These are phyloP conservation scores for Plasmodium sp. DNA, from an alignment of 169 alveolate genomes.

Conservation along the genomic window DNA sequence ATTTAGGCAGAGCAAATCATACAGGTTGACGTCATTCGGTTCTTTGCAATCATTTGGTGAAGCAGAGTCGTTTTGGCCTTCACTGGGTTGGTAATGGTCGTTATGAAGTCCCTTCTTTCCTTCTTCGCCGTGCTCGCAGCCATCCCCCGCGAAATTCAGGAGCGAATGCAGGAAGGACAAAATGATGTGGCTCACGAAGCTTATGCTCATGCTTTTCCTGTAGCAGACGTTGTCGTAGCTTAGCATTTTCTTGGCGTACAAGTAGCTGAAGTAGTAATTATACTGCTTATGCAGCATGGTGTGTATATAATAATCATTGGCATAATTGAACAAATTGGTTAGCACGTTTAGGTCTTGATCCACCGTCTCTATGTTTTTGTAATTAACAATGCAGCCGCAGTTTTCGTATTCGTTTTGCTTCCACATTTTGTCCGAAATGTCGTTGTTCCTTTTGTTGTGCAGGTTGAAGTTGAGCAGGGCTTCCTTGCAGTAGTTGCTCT, in stretches of 20 bases:
- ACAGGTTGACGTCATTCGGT: slow-evolving; percentile 12
- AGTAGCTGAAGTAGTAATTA: slow-evolving; percentile 70
- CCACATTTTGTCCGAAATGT: slow-evolving; percentile 6
- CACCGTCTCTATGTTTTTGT: slow-evolving; percentile 55
- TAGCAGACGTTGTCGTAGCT: slow-evolving; percentile 73
- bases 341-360: slow-evolving; percentile 20
- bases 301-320: slow-evolving; percentile 75
- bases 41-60: neutral
- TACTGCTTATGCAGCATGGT: slow-evolving; percentile 70
- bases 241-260: slow-evolving; percentile 72
- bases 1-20: slow-evolving; percentile 54
- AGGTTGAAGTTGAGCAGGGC: slow-evolving; percentile 53
- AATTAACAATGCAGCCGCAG: slow-evolving; percentile 72
- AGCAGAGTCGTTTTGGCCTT: neutral
- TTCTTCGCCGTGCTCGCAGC: neutral
- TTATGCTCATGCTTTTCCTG: slow-evolving; percentile 74
- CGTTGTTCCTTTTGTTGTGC: slow-evolving; percentile 26
- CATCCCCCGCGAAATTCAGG: slow-evolving; percentile 36
- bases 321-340: slow-evolving; percentile 56
- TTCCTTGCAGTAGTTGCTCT: slow-evolving; percentile 54
- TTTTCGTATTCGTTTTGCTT: slow-evolving; percentile 40
- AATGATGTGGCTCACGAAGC: slow-evolving; percentile 73
- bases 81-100: neutral
- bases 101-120: neutral
- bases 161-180: slow-evolving; percentile 68